Evolutionary conservation across 1,284 basidiomycete genomes (phyloP).

Genomic region (Cutaneotrichosporon spelunceum): DNA sequence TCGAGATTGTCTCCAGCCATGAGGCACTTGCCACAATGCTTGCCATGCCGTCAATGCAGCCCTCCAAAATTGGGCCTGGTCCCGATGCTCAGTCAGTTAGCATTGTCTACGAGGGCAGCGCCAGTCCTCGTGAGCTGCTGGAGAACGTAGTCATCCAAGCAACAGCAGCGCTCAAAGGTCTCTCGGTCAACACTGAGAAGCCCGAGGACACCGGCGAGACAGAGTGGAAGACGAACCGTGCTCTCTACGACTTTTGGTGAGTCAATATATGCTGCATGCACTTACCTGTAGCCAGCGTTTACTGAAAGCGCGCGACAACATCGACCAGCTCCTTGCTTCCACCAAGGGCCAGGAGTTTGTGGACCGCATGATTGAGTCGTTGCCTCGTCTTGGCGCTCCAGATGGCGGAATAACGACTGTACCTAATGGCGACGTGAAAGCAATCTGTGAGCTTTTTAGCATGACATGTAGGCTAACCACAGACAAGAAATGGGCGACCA

Average conservation of each 20-base stretch:
- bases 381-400: conserved; percentile 62
- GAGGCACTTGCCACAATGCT: conserved; percentile 89
- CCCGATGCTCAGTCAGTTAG: conserved; percentile 15
- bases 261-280: conserved; percentile 47
- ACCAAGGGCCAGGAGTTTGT: conserved; percentile 81
- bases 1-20: conserved; percentile 86
- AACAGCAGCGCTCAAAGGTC: conserved; percentile 75
- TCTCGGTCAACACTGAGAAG: conserved; percentile 57
- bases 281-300: conserved; percentile 74
- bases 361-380: conserved; percentile 65
- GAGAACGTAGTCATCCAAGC: conserved; percentile 87
- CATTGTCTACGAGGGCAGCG: conserved; percentile 80
- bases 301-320: conserved; percentile 68
- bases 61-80: conserved; percentile 16
- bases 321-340: conserved; percentile 76
- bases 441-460: conserved; percentile 55
- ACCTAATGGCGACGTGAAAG: conserved; percentile 37
- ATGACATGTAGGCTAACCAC: conserved; percentile 15
- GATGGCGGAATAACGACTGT: not conserved
- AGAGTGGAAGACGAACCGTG: conserved; percentile 26
- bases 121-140: conserved; percentile 80
- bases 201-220: conserved; percentile 3
- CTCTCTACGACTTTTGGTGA: conserved; percentile 51
- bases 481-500: conserved; percentile 73
- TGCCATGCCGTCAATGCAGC: conserved; percentile 89